Percentiles rank a stretch among this genome's conserved stretches.
Evolutionary conservation across 306 rosid genomes (phyloP).

Genomic region (Cotoneaster glaucophyllus): DNA sequence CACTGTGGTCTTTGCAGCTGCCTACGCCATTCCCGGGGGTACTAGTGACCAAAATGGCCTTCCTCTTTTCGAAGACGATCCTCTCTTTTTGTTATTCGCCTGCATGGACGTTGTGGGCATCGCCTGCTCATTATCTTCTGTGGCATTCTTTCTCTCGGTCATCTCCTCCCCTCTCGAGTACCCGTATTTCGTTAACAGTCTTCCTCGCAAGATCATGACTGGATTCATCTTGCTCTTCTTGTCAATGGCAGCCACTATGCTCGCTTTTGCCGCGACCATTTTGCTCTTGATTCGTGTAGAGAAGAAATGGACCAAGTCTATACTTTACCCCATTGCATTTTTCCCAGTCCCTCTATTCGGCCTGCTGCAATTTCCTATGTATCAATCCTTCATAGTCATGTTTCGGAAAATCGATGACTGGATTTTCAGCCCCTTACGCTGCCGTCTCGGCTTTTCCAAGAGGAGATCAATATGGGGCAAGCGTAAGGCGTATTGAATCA

Average conservation of each 20-base stretch:
- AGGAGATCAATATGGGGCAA: background rate
- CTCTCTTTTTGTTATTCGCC: conserved; percentile 25
- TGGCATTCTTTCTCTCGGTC: conserved; percentile 34
- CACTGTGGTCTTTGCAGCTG: conserved; percentile 28
- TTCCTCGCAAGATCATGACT: conserved; percentile 16
- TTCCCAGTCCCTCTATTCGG: conserved; percentile 6
- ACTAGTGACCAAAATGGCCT: background rate
- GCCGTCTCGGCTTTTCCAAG: background rate
- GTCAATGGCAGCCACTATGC: conserved; percentile 23
- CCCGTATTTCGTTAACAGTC: background rate
- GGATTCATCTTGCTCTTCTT: conserved; percentile 28
- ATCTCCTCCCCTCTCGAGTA: conserved; percentile 25
- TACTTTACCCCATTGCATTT: conserved; percentile 16
- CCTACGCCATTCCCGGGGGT: conserved; percentile 21
- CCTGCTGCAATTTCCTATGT: background rate
- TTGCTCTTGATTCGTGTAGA: conserved; percentile 4
- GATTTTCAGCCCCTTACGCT: background rate
- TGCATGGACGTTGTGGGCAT: conserved; percentile 28
- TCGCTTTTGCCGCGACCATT: conserved; percentile 27
- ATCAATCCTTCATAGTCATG: background rate
- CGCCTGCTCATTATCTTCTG: conserved; percentile 20
- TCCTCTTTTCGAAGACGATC: background rate
- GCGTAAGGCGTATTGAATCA: background rate
- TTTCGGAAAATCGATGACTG: no score
- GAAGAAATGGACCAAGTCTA: conserved; percentile 3